phyloP scores from a whole-genome alignment of 352 stramenopile species.

The Globisporangium echinulatum region DNA sequence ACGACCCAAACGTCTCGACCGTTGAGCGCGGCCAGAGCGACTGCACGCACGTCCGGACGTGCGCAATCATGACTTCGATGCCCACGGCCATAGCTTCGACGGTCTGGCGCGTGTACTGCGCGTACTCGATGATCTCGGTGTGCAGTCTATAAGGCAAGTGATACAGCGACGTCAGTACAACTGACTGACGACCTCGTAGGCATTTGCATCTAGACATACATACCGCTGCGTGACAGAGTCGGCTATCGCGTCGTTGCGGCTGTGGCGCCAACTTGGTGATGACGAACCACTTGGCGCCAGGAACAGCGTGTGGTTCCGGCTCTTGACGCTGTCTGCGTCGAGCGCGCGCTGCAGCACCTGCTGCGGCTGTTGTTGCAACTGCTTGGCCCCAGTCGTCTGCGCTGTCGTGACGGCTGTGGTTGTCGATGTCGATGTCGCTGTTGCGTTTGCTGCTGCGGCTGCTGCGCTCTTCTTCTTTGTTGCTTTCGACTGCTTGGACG shows the following conservation, averaged over 20 bases:
- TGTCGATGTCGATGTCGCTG: constrained; percentile 8
- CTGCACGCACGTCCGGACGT: constrained; percentile 58
- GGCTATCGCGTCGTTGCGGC: constrained; percentile 12
- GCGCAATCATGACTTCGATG: constrained; percentile 80
- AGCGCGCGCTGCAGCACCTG: constrained; percentile 12
- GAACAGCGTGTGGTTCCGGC: constrained; percentile 63
- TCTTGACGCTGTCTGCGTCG: constrained; percentile 59
- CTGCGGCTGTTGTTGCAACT: constrained; percentile 1
- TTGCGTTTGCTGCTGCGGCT: constrained; percentile 15
- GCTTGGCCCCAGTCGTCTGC: too few relatives aligned
- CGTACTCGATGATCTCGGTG: constrained; percentile 78
- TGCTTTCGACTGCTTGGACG: constrained; percentile 21
- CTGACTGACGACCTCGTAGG: background rate
- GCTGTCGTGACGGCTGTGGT: constrained; percentile 1
- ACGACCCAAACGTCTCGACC: constrained; percentile 81
- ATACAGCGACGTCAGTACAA: background rate
- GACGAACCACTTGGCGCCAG: constrained; percentile 26
- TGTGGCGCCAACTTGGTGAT: constrained; percentile 26
- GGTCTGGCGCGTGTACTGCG: constrained; percentile 55
- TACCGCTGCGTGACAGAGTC: constrained; percentile 28
- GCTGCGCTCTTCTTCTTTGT: constrained; percentile 24
- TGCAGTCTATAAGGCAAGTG: constrained; percentile 34
- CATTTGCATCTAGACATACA: background rate
- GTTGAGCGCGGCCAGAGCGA: constrained; percentile 67
- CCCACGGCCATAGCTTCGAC: constrained; percentile 73